Conservation (phyloP, 306 rosid species). For the Castanea crenata region DNA sequence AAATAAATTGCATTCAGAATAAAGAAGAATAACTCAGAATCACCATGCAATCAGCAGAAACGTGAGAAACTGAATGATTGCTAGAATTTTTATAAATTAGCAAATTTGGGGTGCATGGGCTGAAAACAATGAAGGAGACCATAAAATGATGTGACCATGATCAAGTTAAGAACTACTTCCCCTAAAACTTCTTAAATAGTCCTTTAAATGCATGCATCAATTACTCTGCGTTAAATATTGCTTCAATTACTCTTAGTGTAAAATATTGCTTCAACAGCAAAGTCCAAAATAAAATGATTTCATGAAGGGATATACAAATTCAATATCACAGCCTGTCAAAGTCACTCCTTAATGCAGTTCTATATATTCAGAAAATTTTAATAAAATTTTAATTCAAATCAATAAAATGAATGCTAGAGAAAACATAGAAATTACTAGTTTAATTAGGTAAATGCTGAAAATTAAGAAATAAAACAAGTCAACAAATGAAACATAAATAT, state of each 20-base stretch:
- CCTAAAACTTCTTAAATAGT: neutral
- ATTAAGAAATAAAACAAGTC: slow-evolving; percentile 25
- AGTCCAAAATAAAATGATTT: neutral
- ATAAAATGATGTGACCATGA: neutral
- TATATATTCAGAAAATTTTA: neutral
- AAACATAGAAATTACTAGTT: neutral
- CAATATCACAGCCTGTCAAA: neutral
- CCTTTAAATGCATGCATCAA: neutral
- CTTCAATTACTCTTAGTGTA: no score
- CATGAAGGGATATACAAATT: neutral
- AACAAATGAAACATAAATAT: slow-evolving; percentile 27
- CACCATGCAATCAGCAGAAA: neutral
- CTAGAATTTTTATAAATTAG: neutral
- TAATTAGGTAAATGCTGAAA: neutral
- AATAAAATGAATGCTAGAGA: neutral
- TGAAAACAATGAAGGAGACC: neutral
- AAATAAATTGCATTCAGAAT: neutral
- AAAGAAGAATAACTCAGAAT: neutral
- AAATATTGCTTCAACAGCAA: neutral
- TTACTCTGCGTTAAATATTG: neutral
- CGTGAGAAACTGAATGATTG: neutral
- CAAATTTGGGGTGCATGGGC: neutral
- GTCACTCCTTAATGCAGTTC: neutral
- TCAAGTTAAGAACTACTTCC: neutral
- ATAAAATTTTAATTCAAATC: no score